Evolutionary conservation across 2,329 filamentous ascomycete species (phyloP).

Genomic region (Rugonectria rugulosa): DNA sequence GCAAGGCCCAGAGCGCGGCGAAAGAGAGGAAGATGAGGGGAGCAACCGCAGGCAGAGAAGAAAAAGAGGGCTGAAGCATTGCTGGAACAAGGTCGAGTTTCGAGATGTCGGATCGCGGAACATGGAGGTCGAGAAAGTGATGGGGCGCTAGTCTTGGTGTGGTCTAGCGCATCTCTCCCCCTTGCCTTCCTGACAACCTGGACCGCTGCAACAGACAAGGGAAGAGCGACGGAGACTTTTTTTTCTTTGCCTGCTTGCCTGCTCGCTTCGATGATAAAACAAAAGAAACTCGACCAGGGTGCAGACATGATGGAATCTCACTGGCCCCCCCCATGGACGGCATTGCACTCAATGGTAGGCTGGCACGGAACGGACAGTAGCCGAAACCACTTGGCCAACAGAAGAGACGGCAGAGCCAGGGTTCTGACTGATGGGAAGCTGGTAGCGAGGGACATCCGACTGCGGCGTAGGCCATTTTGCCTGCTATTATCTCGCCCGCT

Average conservation of each 20-base stretch:
- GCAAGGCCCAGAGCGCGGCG: neutral
- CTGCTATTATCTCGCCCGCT: too few species aligned
- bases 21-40: neutral
- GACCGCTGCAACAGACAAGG: too few species aligned
- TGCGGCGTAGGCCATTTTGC: neutral
- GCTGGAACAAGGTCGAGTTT: conserved; percentile 57
- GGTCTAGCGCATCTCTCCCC: conserved; percentile 26
- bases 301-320: neutral
- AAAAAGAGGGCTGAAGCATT: conserved; percentile 45
- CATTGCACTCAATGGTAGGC: conserved; percentile 5
- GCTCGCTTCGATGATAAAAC: conserved; percentile 31
- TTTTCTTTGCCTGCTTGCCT: too few species aligned
- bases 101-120: conserved; percentile 41
- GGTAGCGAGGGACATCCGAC: neutral
- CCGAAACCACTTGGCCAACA: conserved; percentile 13
- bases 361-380: conserved; percentile 13
- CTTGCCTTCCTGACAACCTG: too few species aligned
- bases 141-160: conserved; percentile 12
- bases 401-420: neutral
- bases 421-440: too few species aligned
- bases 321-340: neutral
- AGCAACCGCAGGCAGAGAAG: neutral
- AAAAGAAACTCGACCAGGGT: conserved; percentile 28
- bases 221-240: neutral
- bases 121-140: conserved; percentile 25